Percentiles rank a stretch among this genome's conserved stretches.
These are phyloP conservation scores for Pisolithus microcarpus DNA, from an alignment of 768 basidiomycete genomes.

Conservation along the genomic window DNA sequence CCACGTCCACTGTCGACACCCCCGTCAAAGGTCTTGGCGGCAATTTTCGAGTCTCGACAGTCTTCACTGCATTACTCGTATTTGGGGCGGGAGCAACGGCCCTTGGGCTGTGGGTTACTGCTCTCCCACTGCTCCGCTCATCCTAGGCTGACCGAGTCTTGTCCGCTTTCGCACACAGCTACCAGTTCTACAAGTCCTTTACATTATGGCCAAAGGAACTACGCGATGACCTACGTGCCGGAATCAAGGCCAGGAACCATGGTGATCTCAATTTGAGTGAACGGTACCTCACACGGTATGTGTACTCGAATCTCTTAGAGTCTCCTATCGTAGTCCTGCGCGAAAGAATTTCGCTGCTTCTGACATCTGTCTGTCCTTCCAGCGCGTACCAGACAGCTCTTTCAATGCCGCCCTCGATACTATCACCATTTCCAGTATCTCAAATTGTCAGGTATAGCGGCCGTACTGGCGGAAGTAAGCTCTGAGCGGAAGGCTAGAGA, in stretches of 20 bases:
- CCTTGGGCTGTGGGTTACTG: constrained; percentile 35
- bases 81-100: constrained; percentile 36
- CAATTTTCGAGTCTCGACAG: constrained; percentile 30
- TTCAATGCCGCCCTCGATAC: constrained; percentile 30
- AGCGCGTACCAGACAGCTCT: constrained; percentile 55
- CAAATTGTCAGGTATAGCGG: constrained; percentile 62
- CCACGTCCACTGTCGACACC: constrained; percentile 7
- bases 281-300: constrained; percentile 48
- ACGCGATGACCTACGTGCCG: constrained; percentile 56
- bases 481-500: constrained; percentile 22
- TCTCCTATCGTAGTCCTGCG: no score
- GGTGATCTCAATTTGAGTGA: constrained; percentile 47
- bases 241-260: constrained; percentile 54
- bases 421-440: constrained; percentile 46
- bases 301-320: not conserved
- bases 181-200: constrained; percentile 49
- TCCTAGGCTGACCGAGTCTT: not conserved
- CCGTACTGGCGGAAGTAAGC: constrained; percentile 49
- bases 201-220: constrained; percentile 63
- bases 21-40: constrained; percentile 2
- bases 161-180: constrained; percentile 27
- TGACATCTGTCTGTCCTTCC: constrained; percentile 4
- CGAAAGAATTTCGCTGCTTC: not conserved
- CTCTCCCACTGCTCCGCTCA: not conserved
- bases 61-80: constrained; percentile 32